Conservation (phyloP, 192 early-diverging fungal genomes). For the Podila horticola region DNA sequence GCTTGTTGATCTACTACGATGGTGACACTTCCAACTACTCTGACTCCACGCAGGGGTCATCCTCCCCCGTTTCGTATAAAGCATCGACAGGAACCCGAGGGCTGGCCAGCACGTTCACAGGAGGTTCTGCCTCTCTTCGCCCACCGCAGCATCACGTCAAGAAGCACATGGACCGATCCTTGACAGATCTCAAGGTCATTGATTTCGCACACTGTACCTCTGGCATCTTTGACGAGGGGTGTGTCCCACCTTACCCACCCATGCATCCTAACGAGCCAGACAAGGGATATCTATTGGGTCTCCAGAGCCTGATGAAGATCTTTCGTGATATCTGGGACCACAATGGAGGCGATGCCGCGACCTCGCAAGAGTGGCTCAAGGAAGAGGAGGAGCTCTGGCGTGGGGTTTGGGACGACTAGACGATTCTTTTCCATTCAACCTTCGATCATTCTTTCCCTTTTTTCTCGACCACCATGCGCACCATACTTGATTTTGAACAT, state of each 20-base stretch:
- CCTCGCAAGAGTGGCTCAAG: constrained; percentile 22
- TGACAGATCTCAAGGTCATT: constrained; percentile 91
- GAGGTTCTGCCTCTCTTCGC: neutral
- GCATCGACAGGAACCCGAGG: neutral
- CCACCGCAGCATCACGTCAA: neutral
- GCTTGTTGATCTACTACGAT: constrained; percentile 93
- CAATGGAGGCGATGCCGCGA: constrained; percentile 39
- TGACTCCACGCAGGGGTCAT: neutral
- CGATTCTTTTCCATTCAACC: neutral
- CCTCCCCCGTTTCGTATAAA: neutral
- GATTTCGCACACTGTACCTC: constrained; percentile 95
- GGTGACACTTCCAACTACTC: constrained; percentile 55
- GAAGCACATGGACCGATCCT: constrained; percentile 23
- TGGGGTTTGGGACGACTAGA: constrained; percentile 31
- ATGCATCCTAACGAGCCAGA: constrained; percentile 72
- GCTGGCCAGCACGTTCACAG: neutral
- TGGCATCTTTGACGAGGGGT: constrained; percentile 47
- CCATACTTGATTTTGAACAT: no score
- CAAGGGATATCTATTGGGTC: constrained; percentile 82
- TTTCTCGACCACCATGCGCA: neutral
- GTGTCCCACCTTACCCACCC: constrained; percentile 56
- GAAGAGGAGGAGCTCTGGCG: constrained; percentile 39
- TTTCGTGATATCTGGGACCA: constrained; percentile 75
- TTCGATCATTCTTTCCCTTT: neutral
- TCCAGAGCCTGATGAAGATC: constrained; percentile 72